phyloP scores from a whole-genome alignment of 176 grass and related monocot species.

The Avena eriantha region DNA sequence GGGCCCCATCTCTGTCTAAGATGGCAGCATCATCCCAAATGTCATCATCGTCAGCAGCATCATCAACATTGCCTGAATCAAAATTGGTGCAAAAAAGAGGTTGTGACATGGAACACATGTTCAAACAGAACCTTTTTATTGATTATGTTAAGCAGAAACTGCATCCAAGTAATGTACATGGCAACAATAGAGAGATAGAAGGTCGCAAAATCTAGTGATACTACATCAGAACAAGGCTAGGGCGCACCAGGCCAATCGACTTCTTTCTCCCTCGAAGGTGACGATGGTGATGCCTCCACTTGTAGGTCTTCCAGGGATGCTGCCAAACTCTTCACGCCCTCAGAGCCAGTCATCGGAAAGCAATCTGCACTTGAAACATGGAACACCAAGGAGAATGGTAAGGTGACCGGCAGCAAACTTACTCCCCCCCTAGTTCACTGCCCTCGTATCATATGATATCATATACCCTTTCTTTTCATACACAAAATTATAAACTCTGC shows the following conservation, averaged over 20 bases:
- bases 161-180: background rate
- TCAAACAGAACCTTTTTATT: background rate
- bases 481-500: background rate
- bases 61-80: constrained; percentile 2
- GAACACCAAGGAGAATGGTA: background rate
- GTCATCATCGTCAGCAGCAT: constrained; percentile 7
- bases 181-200: background rate
- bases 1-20: constrained; percentile 63
- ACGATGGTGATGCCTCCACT: constrained; percentile 14
- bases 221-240: constrained; percentile 19
- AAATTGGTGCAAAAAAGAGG: constrained; percentile 23
- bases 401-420: background rate
- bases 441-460: background rate
- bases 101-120: constrained; percentile 2
- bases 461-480: background rate
- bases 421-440: background rate
- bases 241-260: constrained; percentile 1
- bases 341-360: constrained; percentile 16
- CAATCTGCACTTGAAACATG: background rate
- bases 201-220: background rate
- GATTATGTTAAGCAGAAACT: too few relatives aligned
- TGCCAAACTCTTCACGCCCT: constrained; percentile 7
- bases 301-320: constrained; percentile 26
- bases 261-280: background rate
- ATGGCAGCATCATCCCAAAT: constrained; percentile 43